Percentiles rank a stretch among this genome's conserved stretches.
Evolutionary conservation across 805 yeast species (phyloP).

Genomic region (Ogataea trehaloabstinens): DNA sequence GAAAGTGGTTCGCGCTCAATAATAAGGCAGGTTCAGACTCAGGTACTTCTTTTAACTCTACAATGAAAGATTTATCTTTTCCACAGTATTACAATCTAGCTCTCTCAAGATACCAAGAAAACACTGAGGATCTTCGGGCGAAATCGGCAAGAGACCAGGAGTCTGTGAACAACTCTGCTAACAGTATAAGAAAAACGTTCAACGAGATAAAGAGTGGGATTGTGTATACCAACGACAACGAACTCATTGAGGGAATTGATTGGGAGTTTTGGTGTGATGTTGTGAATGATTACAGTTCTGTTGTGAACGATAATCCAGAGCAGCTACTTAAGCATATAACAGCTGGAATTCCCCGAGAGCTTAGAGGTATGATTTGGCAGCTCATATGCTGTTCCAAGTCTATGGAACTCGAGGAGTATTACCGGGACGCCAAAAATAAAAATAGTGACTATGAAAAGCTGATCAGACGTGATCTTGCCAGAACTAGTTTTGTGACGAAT

Average conservation of each 20-base stretch:
- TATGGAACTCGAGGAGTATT: constrained; percentile 57
- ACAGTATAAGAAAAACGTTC: constrained; percentile 40
- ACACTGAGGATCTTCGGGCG: constrained; percentile 47
- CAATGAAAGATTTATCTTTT: constrained; percentile 21
- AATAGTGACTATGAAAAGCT: constrained; percentile 66
- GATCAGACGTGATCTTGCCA: constrained; percentile 75
- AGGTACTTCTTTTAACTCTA: constrained; percentile 16
- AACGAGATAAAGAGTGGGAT: constrained; percentile 50
- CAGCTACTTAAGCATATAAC: constrained; percentile 60
- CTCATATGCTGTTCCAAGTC: constrained; percentile 77
- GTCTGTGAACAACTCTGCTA: constrained; percentile 47
- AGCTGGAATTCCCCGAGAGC: constrained; percentile 78
- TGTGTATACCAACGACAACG: constrained; percentile 34
- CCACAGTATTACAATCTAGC: constrained; percentile 56
- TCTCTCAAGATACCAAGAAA: constrained; percentile 56
- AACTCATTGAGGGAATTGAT: constrained; percentile 44
- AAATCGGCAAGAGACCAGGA: constrained; percentile 54
- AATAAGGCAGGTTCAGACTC: constrained; percentile 26
- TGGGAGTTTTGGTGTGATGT: constrained; percentile 90
- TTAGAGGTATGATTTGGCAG: constrained; percentile 93
- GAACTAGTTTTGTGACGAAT: constrained; percentile 78
- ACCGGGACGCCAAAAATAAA: constrained; percentile 44
- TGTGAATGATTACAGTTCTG: constrained; percentile 69
- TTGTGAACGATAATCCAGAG: constrained; percentile 61
- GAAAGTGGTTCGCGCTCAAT: constrained; percentile 31